Conservation (phyloP, 1,284 basidiomycete genomes). For the Austropuccinia psidii region DNA sequence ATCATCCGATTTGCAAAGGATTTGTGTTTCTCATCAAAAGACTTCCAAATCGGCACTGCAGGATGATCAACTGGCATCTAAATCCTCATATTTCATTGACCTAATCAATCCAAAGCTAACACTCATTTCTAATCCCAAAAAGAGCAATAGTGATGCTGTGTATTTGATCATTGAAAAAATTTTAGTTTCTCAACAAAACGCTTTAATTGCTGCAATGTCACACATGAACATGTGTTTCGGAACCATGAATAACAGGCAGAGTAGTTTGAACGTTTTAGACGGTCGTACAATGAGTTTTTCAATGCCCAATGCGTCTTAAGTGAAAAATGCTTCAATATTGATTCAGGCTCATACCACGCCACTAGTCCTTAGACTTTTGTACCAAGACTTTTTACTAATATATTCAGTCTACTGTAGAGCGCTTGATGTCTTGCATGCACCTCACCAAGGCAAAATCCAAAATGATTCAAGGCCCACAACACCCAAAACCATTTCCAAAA, state of each 20-base stretch:
- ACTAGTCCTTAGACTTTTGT: neutral
- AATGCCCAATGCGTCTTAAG: no score
- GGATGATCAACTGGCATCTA: no score
- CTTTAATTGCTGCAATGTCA: neutral
- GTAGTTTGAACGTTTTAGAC: neutral
- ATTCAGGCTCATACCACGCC: conserved; percentile 1
- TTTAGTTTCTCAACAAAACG: neutral
- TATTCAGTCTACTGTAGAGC: conserved; percentile 6
- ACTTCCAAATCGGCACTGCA: no score
- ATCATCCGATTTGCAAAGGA: no score
- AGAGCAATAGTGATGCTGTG: neutral
- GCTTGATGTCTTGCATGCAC: neutral
- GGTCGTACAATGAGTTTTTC: conserved; percentile 7
- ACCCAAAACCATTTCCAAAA: neutral
- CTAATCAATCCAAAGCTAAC: conserved; percentile 2
- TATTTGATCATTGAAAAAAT: conserved; percentile 7
- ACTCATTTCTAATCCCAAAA: neutral
- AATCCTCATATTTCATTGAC: neutral
- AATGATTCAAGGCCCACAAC: neutral
- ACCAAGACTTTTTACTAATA: neutral
- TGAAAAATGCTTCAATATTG: no score
- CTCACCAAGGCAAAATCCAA: neutral
- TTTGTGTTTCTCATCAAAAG: no score
- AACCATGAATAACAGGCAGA: neutral
- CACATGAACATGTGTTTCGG: neutral